Evolutionary conservation across 768 basidiomycete species (phyloP), one percentile per base, ranked within the genome.

Genomic region (Royoungia palumana): DNA sequence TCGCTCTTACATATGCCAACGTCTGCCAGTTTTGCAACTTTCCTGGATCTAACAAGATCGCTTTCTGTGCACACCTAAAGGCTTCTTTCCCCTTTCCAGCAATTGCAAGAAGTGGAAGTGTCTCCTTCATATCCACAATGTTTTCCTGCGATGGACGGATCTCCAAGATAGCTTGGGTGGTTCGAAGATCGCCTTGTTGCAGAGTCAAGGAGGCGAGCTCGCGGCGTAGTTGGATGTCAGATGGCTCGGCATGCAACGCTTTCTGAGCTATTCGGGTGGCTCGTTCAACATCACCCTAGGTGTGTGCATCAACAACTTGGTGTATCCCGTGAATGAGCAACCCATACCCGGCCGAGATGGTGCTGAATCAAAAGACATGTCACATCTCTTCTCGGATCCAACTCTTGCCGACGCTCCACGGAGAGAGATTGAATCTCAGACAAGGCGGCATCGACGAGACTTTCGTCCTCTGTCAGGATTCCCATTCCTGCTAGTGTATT

Each of bases 401-500:
- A 76, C 34, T 74, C 67, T 39, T 75, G 73, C 46, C 85, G 75
- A 53, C 80, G 74, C 50, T 91, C 83, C 16, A 83, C 60, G 0
- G 91, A 79, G 20, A 93, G 71, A 0, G 79, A 72, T 17, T 85
- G 73, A 16, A 95, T 78, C 63, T 96, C 93, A 0, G 87, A 84
- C 12, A 94, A 70, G 0, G 92, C 87, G 2, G 93, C 94, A 63
- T 94, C 90, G 21, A 94, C 76, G 17, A 96, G 76, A 30, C 76
- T 78, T 28, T 87, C 83, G 58, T 95, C 93, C 28, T 76, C 75
- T 4, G 85, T 85, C 45, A 94, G 68, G 47, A 93, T 82, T 11
- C 90, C 93, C 81, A 96, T 92, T n/a, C 87, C 88, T 1, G 89
- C 88, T 1, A 97, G 77, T 0, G 84, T 78, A 39, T 86, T 89